These are phyloP conservation scores for Neurospora sp. DNA, from an alignment of 495 filamentous ascomycete genomes.

Conservation along the genomic window DNA sequence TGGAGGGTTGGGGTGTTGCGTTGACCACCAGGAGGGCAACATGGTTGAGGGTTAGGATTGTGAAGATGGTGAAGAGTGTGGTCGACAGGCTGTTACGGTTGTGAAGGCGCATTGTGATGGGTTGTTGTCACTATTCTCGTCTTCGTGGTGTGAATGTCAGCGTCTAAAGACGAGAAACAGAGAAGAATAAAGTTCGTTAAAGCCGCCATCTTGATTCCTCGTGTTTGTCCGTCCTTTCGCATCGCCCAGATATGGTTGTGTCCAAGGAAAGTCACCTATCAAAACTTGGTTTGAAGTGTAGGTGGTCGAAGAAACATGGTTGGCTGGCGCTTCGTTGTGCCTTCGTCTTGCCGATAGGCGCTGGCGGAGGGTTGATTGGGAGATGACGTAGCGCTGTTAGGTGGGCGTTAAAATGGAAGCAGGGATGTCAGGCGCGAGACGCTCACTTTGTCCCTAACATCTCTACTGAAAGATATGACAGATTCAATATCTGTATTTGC, in stretches of 20 bases:
- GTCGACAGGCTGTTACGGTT: background rate
- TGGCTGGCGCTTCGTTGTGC: background rate
- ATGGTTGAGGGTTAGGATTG: background rate
- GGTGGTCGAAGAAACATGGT: background rate
- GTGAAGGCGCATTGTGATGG: background rate
- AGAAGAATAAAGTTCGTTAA: background rate
- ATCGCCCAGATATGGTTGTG: background rate
- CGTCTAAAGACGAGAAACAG: background rate
- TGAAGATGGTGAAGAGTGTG: background rate
- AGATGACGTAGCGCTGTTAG: background rate
- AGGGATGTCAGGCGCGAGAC: background rate
- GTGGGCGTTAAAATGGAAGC: background rate
- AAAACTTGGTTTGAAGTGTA: background rate
- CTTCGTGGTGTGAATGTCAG: background rate
- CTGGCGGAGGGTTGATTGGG: background rate
- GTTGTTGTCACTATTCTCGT: background rate
- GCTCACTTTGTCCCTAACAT: background rate
- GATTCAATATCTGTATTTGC: background rate
- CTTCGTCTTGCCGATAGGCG: background rate
- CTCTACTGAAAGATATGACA: background rate
- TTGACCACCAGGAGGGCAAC: background rate
- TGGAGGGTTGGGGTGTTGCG: background rate
- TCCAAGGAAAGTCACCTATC: background rate
- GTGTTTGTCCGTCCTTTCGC: background rate
- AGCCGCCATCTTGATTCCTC: background rate